These are phyloP conservation scores for Plantago lanceolata DNA, from an alignment of 305 asterid species.

Conservation along the genomic window DNA sequence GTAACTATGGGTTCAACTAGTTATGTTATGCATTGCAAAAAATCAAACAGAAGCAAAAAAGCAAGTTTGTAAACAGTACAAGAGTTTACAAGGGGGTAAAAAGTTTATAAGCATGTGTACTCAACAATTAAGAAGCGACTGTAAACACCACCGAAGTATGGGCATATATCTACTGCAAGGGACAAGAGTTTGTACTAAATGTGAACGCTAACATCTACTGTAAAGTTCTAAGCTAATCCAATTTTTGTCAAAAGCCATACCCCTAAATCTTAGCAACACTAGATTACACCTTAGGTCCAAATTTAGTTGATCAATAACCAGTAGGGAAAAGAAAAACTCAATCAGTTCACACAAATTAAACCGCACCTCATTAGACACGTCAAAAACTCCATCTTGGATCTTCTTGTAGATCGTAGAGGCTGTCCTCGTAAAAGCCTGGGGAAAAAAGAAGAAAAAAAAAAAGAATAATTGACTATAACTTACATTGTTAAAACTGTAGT, in stretches of 20 bases:
- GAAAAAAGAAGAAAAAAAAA: neutral
- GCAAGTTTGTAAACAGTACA: neutral
- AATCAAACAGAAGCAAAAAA: neutral
- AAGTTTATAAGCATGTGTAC: too few relatives aligned
- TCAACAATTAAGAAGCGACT: neutral
- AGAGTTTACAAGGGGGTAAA: neutral
- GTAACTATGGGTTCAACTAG: neutral
- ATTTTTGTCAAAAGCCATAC: neutral
- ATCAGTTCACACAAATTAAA: neutral
- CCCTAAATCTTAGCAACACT: neutral
- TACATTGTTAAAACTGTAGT: neutral
- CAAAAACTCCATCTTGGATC: slow-evolving; percentile 72
- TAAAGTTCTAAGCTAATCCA: neutral
- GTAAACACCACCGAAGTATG: neutral
- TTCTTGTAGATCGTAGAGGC: slow-evolving; percentile 68
- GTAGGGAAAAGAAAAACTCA: neutral
- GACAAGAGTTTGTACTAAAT: neutral
- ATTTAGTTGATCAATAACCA: neutral
- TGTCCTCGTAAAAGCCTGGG: slow-evolving; percentile 68
- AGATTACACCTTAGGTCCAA: neutral
- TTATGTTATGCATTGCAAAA: neutral
- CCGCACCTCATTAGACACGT: slow-evolving; percentile 70
- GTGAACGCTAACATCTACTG: neutral
- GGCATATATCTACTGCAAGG: neutral
- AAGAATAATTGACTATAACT: too few relatives aligned